A percentile compares a stretch with the other conserved stretches of the same genome.
phyloP scores from a whole-genome alignment of 2,329 filamentous ascomycete genomes.

The Coniella lustricola region DNA sequence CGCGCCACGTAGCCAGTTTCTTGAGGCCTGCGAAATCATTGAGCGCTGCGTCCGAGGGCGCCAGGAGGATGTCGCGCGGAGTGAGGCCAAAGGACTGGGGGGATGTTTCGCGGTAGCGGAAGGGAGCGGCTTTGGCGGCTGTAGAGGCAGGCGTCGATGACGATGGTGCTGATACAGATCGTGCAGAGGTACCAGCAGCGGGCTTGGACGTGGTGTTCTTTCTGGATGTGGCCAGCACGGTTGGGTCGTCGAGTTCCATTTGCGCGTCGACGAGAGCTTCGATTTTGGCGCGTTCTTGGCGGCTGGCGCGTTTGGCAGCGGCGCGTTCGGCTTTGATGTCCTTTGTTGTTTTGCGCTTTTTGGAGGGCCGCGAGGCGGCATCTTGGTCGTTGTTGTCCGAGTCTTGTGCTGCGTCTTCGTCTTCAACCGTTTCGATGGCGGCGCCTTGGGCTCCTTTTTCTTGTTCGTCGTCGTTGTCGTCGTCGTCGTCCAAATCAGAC shows the following conservation, averaged over 20 bases:
- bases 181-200: too few species aligned
- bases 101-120: conserved; percentile 92
- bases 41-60: conserved; percentile 75
- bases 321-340: conserved; percentile 53
- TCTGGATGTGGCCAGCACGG: conserved; percentile 46
- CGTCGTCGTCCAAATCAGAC: conserved; percentile 44
- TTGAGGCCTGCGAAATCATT: conserved; percentile 92
- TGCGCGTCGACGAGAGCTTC: conserved; percentile 80
- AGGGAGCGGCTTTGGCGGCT: conserved; percentile 37
- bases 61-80: conserved; percentile 78
- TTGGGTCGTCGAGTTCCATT: conserved; percentile 64
- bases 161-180: too few species aligned
- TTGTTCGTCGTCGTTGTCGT: conserved; percentile 33
- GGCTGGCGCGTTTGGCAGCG: conserved; percentile 61
- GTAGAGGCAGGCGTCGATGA: conserved; percentile 1
- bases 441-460: conserved; percentile 21
- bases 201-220: conserved; percentile 22
- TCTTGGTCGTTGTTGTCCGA: conserved; percentile 37
- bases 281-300: conserved; percentile 73
- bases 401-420: conserved; percentile 27
- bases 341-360: conserved; percentile 54
- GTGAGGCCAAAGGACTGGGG: conserved; percentile 87
- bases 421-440: conserved; percentile 20
- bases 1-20: conserved; percentile 86
- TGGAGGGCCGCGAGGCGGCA: conserved; percentile 37